These are phyloP conservation scores for Croton setiger DNA, from an alignment of 441 rosid species.

Conservation along the genomic window DNA sequence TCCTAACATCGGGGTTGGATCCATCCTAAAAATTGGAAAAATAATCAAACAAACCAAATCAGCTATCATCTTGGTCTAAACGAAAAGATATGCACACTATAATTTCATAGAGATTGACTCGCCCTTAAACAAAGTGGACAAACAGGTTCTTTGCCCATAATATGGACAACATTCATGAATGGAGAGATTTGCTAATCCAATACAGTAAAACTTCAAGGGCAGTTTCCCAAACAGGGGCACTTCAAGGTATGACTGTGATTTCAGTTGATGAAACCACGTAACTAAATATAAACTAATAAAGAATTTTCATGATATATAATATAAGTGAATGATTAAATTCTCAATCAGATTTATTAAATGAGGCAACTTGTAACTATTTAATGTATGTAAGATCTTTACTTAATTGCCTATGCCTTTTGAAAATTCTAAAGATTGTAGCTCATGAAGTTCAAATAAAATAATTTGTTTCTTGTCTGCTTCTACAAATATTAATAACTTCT, in stretches of 20 bases:
- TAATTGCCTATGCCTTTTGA: neutral
- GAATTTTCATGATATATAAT: neutral
- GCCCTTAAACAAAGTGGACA: neutral
- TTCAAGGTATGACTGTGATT: neutral
- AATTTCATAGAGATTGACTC: too few relatives aligned
- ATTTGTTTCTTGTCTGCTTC: neutral
- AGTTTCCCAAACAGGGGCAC: neutral
- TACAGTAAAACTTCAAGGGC: neutral
- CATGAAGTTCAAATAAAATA: neutral
- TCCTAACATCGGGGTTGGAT: slow-evolving; percentile 56
- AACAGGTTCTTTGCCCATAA: neutral
- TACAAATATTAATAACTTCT: neutral
- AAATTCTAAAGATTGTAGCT: neutral
- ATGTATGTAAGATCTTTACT: neutral
- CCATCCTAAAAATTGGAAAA: slow-evolving; percentile 60
- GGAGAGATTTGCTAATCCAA: neutral
- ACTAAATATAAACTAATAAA: too few relatives aligned
- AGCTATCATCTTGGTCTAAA: neutral
- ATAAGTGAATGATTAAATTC: neutral
- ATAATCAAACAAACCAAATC: slow-evolving; percentile 1
- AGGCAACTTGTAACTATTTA: neutral
- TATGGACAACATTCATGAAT: neutral
- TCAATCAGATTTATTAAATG: neutral
- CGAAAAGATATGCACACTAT: neutral
- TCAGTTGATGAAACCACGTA: neutral